Percentiles rank a stretch among this genome's conserved stretches.
Conservation (phyloP, 176 grass and related monocot genomes). For the Aegilops longissima region DNA sequence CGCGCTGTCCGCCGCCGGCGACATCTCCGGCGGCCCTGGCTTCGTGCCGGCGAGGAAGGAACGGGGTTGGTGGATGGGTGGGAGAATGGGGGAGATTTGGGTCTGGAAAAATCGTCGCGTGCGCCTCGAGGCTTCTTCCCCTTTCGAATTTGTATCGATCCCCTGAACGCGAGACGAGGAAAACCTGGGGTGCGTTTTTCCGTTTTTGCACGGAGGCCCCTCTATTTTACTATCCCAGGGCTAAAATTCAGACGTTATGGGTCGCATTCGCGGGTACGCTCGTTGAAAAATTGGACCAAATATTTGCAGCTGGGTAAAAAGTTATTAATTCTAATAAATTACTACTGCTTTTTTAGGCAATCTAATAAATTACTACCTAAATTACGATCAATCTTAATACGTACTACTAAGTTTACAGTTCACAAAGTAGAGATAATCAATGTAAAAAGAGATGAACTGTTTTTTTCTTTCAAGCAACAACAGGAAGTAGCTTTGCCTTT, state of each 20-base stretch:
- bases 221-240: not conserved
- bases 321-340: no score
- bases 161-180: not conserved
- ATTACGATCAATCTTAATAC: no score
- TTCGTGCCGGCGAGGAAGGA: not conserved
- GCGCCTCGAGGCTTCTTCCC: constrained; percentile 19
- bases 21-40: constrained; percentile 44
- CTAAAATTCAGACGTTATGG: not conserved
- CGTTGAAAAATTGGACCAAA: not conserved
- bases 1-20: constrained; percentile 33
- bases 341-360: no score
- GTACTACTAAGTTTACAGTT: no score
- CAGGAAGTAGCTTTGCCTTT: no score
- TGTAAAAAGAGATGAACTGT: no score
- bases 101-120: constrained; percentile 20
- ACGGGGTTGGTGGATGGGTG: not conserved
- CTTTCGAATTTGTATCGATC: constrained; percentile 12
- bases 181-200: not conserved
- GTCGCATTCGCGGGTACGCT: not conserved
- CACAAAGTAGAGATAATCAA: no score
- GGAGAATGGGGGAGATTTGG: constrained; percentile 10
- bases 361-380: no score
- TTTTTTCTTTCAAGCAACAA: no score
- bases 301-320: no score
- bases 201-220: constrained; percentile 10